phyloP scores from a whole-genome alignment of 1,284 basidiomycete genomes.

The Cryptococcus wingfieldii region DNA sequence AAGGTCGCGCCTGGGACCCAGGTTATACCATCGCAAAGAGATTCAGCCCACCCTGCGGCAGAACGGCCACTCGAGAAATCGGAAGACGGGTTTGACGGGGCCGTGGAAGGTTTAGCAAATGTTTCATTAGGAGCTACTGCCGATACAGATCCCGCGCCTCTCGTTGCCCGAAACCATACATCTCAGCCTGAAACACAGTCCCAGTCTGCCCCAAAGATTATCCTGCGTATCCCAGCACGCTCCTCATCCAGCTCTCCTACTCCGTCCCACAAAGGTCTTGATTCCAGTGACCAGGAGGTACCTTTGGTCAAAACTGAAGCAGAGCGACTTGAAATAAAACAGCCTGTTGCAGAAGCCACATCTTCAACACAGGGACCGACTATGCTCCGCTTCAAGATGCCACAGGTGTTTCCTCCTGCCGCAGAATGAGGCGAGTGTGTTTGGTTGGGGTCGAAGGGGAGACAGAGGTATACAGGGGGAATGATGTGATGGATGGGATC shows the following conservation, averaged over 20 bases:
- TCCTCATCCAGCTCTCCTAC: not conserved
- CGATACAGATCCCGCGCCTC: not conserved
- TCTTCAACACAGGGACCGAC: not conserved
- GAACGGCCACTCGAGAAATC: not conserved
- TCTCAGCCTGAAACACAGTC: not conserved
- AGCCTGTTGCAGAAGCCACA: not conserved
- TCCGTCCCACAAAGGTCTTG: not conserved
- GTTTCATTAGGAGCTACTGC: not conserved
- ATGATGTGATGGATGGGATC: not conserved
- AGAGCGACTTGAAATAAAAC: not conserved
- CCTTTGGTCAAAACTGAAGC: not conserved
- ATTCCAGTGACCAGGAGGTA: too few species aligned
- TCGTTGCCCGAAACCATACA: not conserved
- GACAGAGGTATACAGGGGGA: too few species aligned
- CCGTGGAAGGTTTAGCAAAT: not conserved
- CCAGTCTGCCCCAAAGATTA: constrained; percentile 11
- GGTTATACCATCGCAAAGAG: not conserved
- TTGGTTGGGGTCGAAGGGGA: too few species aligned
- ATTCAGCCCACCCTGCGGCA: not conserved
- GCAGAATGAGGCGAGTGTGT: too few species aligned
- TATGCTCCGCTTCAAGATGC: not conserved
- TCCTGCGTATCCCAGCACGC: constrained; percentile 20
- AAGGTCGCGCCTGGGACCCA: not conserved
- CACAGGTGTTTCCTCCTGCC: not conserved
- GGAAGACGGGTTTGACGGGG: not conserved